Conservation (phyloP, 108 stramenopile genomes). For the Skeletonema menzelii region DNA sequence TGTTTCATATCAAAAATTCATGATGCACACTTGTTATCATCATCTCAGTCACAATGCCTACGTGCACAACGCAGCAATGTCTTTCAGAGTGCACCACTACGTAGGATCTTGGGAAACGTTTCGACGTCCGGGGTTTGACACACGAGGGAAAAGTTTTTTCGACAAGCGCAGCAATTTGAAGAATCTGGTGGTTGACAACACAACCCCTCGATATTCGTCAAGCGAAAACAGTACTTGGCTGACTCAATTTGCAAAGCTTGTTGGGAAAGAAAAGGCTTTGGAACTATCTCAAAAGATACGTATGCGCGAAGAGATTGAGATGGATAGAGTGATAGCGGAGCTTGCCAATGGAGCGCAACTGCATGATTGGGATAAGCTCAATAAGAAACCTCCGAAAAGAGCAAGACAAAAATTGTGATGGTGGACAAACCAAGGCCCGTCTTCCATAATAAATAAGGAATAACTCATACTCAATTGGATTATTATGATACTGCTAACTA, state of each 20-base stretch:
- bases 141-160: neutral
- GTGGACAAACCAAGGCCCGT: too few species aligned
- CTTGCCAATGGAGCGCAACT: neutral
- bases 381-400: conserved; percentile 4
- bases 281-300: conserved; percentile 5
- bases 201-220: conserved; percentile 6
- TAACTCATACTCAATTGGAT: too few species aligned
- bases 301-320: conserved; percentile 1
- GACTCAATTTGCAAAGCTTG: conserved; percentile 9
- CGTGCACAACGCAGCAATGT: conserved; percentile 9
- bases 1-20: too few species aligned
- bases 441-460: too few species aligned
- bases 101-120: conserved; percentile 8
- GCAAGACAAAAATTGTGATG: too few species aligned
- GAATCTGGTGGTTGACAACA: neutral
- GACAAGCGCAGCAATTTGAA: conserved; percentile 1
- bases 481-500: too few species aligned
- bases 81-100: conserved; percentile 12
- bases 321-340: neutral
- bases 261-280: conserved; percentile 11
- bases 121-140: conserved; percentile 6
- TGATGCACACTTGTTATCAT: too few species aligned
- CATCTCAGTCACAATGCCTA: neutral
- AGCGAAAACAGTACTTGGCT: conserved; percentile 5
- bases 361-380: neutral